These are phyloP conservation scores for Collybia sp. DNA, from an alignment of 768 basidiomycete genomes.

Conservation along the genomic window DNA sequence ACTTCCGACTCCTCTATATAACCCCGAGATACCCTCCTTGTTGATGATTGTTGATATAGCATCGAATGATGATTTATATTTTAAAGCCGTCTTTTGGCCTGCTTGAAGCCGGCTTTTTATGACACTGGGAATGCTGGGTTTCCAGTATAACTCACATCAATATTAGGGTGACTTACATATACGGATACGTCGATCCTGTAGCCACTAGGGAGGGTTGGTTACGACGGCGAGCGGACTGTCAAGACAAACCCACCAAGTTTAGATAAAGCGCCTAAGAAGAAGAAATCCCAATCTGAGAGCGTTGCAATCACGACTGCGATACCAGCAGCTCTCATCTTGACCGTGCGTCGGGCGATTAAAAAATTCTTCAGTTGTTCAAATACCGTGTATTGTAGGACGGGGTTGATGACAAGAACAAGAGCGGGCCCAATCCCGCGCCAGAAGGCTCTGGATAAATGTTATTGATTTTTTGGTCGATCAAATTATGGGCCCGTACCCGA, in stretches of 20 bases:
- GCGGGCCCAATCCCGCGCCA: conserved; percentile 94
- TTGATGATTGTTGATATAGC: conserved; percentile 75
- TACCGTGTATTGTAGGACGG: conserved; percentile 89
- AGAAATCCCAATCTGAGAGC: conserved; percentile 86
- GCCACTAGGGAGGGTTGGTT: conserved; percentile 29
- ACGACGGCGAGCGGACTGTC: neutral
- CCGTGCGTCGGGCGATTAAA: conserved; percentile 59
- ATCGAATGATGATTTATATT: conserved; percentile 72
- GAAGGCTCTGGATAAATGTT: conserved; percentile 50
- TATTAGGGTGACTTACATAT: conserved; percentile 31
- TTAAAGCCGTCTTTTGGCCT: conserved; percentile 59
- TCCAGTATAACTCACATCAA: neutral
- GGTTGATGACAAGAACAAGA: conserved; percentile 90
- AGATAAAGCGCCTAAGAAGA: conserved; percentile 90
- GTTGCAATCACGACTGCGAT: conserved; percentile 39
- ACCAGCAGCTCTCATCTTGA: conserved; percentile 43
- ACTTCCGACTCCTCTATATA: conserved; percentile 83
- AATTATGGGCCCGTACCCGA: conserved; percentile 26
- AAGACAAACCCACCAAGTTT: conserved; percentile 61
- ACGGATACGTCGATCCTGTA: conserved; percentile 44
- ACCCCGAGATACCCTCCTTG: conserved; percentile 75
- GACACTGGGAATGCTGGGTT: conserved; percentile 32
- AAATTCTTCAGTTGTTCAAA: conserved; percentile 95
- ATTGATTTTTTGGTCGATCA: neutral
- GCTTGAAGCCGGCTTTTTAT: conserved; percentile 80